Percentiles rank a stretch among this genome's conserved stretches.
Conservation (phyloP, 176 grass and related monocot species). For the Aegilops speltoides region DNA sequence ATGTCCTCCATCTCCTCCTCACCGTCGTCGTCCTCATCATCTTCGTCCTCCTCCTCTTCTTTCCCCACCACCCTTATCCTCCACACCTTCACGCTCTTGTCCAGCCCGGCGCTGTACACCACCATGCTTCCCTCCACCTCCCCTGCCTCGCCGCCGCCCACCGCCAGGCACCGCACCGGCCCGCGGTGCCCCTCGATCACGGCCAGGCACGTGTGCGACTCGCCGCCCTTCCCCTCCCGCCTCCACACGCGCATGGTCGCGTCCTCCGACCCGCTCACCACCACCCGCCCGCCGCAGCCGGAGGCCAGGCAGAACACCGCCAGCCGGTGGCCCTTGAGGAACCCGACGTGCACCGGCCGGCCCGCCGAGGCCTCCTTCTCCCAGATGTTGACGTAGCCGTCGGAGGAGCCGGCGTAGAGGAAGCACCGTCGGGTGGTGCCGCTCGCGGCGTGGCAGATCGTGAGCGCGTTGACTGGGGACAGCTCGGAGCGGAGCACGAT, state of each 20-base stretch:
- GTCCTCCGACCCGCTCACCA: conserved; percentile 86
- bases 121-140: conserved; percentile 71
- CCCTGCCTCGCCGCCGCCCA: conserved; percentile 55
- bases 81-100: conserved; percentile 92
- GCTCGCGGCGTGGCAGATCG: conserved; percentile 40
- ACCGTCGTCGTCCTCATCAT: not conserved
- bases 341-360: conserved; percentile 56
- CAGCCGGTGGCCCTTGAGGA: conserved; percentile 77
- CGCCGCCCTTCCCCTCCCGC: conserved; percentile 42
- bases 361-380: conserved; percentile 76
- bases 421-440: conserved; percentile 35
- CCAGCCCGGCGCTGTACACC: conserved; percentile 79
- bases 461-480: conserved; percentile 73
- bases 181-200: conserved; percentile 88
- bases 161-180: conserved; percentile 71
- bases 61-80: conserved; percentile 74
- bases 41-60: conserved; percentile 31
- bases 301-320: conserved; percentile 72
- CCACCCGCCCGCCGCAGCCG: conserved; percentile 47
- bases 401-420: conserved; percentile 79
- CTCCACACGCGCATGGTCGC: conserved; percentile 89
- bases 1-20: not conserved
- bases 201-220: conserved; percentile 70
- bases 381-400: conserved; percentile 89
- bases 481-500: conserved; percentile 64